Evolutionary conservation across 306 rosid genomes (phyloP), one percentile per base, ranked within the genome.

Genomic region (Prunus mume): DNA sequence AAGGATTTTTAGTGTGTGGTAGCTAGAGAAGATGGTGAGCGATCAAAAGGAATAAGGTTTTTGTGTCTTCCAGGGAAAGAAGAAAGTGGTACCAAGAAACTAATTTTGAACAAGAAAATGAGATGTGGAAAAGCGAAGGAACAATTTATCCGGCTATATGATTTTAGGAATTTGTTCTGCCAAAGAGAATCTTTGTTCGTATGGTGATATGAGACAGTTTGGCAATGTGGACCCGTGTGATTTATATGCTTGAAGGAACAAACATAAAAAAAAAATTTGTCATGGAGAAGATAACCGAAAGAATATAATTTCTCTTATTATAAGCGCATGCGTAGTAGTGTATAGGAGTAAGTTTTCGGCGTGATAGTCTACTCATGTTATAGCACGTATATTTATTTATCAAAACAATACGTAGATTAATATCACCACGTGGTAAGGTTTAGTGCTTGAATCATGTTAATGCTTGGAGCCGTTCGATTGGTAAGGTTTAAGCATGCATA

Each of bases 1-100:
- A 19, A 19, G 82, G 89, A 83, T 82, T 78, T 74, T 61, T 60
- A 71, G 85, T 70, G 87, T 83, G 83, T 85, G 89, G 88, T 56
- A 63, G 89, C 84, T 49, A 71, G 73, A 84, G 84, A 83, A 24
- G 65, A 72, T 68, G 62, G 68, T 75, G 68, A 61, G n/a, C 14
- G 66, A 27, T 25, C 19, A 25, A 61, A 25, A 3, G 14, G 18
- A 58, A 22, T 24, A 25, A 18, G 64, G n/a, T 25, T 27, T n/a
- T 3, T 56, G 62, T 9, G 62, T 56, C 20, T 56, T 56, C 62
- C n/a, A 56, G 27, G 62, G 17, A 58, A 58, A 24, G 30, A 24
- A 24, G 32, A 58, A 58, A 58, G 32, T 20, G 14, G 6, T 11
- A 9, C 10, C 30, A 58, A 58, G 13, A 58, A 58, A 10, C 24